These are phyloP conservation scores for Fraxinus quadrangulata DNA, from an alignment of 257 asterid genomes.

Conservation along the genomic window DNA sequence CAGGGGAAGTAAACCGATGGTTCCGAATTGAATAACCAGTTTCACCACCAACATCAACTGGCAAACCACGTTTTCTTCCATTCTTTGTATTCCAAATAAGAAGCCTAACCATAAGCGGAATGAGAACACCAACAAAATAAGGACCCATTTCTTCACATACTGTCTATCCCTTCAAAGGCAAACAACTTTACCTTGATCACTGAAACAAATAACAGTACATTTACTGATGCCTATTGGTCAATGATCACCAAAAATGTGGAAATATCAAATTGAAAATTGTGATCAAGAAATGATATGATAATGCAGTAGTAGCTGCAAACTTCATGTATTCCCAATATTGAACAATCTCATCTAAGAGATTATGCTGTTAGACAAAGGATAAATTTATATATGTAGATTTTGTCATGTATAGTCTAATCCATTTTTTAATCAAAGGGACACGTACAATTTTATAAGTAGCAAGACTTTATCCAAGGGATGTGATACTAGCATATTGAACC, in stretches of 20 bases:
- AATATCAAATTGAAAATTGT: constrained; percentile 16
- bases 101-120: constrained; percentile 73
- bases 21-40: constrained; percentile 71
- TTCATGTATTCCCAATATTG: not conserved
- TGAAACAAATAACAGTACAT: not conserved
- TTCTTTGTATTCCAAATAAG: constrained; percentile 60
- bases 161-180: constrained; percentile 12
- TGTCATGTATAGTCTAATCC: not conserved
- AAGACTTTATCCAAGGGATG: not conserved
- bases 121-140: constrained; percentile 65
- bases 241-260: constrained; percentile 15
- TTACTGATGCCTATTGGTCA: constrained; percentile 6
- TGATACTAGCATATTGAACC: not conserved
- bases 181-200: not conserved
- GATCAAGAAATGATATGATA: constrained; percentile 5
- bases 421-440: not conserved
- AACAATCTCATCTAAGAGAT: not conserved
- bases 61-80: constrained; percentile 72
- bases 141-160: constrained; percentile 60
- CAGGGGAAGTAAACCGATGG: constrained; percentile 59
- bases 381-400: too few relatives aligned
- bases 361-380: not conserved
- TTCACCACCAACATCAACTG: constrained; percentile 76
- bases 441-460: not conserved
- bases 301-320: constrained; percentile 16